These are phyloP conservation scores for Oenanthe sinensis DNA, from an alignment of 129 eudicot species.

Conservation along the genomic window DNA sequence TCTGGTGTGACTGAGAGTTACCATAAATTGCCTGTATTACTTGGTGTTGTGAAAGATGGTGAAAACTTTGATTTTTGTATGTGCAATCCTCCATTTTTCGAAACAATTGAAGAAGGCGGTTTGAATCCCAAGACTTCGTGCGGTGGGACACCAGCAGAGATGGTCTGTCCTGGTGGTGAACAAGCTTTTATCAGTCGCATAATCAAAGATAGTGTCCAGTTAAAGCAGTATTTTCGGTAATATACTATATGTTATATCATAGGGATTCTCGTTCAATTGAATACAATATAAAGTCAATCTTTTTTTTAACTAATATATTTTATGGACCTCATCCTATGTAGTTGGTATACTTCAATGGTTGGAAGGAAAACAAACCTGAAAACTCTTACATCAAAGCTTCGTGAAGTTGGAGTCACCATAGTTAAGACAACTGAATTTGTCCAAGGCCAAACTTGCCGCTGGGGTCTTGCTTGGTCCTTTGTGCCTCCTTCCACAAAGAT, in stretches of 20 bases:
- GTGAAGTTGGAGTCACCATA: slow-evolving; percentile 64
- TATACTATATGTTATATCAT: not conserved
- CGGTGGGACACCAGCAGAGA: slow-evolving; percentile 90
- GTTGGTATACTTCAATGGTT: slow-evolving; percentile 97
- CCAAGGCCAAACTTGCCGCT: slow-evolving; percentile 88
- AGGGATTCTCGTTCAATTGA: not conserved
- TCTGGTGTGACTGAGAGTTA: slow-evolving; percentile 26
- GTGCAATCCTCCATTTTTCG: slow-evolving; percentile 99
- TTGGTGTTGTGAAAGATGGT: slow-evolving; percentile 60
- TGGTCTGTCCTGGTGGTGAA: slow-evolving; percentile 97
- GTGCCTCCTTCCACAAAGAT: slow-evolving; percentile 54
- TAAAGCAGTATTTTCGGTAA: slow-evolving; percentile 70
- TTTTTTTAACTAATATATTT: not conserved
- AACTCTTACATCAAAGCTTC: slow-evolving; percentile 48
- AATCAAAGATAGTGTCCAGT: slow-evolving; percentile 62
- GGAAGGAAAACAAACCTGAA: slow-evolving; percentile 80
- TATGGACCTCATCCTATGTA: slow-evolving; percentile 13
- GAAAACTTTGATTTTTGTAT: slow-evolving; percentile 93
- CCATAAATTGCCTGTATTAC: slow-evolving; percentile 54
- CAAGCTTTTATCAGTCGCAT: slow-evolving; percentile 71
- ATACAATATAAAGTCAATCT: not conserved
- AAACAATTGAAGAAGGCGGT: slow-evolving; percentile 79
- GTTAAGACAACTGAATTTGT: slow-evolving; percentile 95
- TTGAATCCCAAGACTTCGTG: slow-evolving; percentile 93
- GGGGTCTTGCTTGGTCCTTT: slow-evolving; percentile 99